Evolutionary conservation across 2,329 filamentous ascomycete genomes (phyloP), one percentile per base, ranked within the genome.

Genomic region (Tolypocladium capitatum): DNA sequence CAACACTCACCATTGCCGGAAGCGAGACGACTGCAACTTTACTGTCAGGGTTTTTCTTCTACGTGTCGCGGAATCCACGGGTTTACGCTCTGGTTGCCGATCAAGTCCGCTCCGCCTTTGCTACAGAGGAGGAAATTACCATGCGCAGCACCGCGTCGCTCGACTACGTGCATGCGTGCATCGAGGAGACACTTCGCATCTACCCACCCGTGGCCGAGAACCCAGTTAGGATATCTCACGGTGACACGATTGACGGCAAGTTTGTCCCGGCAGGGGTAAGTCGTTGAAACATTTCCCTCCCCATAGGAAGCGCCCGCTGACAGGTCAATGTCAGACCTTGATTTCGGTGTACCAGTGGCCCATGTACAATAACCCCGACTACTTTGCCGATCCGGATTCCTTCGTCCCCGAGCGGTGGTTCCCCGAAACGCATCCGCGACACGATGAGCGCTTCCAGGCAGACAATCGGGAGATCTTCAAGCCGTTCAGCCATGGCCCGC

Each of bases 391-490:
- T 1, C 67, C 74, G 0, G 59, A 68, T 21, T 56, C 55, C 0
- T 79, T 68, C 53, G 62, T 60, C 5, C 75, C 75, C 0, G 71
- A 78, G 54, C 64, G 74, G 0, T 77, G 70, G 63, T 51, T 60
- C 6, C 32, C 54, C 0, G 13, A 45, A 2, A 50, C 52, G 2
- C 56, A 59, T 30, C 49, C 51, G 48, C 55, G 70, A 1, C 61
- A 59, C 14, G 64, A 68, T 10, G 51, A 57, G 5, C 58, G 58
- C 3, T 76, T 68, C 53, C 54, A 53, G 1, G 46, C 47, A n/a
- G 73, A 78, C 51, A 65, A 59, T 10, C 56, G 55, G 3, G 57
- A 60, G 1, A 58, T 57, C 1, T 58, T 65, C 43, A 65, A 69
- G 49, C 63, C 68, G 0, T 70, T 72, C 46, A 60, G 59, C 35